Evolutionary conservation across 2,329 filamentous ascomycete genomes (phyloP), one percentile per base, ranked within the genome.

Genomic region (Trichoderma asperellum): DNA sequence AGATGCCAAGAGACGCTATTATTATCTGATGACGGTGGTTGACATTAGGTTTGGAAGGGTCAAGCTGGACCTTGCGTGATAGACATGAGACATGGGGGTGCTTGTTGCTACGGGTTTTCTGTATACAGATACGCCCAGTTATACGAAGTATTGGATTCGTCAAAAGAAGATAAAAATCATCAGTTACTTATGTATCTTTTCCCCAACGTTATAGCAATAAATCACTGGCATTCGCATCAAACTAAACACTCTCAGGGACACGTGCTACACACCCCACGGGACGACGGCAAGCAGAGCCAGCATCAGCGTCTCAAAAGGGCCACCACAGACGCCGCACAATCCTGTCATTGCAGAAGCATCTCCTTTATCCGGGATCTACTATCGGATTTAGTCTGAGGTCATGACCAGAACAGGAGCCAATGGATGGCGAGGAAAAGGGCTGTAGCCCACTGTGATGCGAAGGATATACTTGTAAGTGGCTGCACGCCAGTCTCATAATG

Each of bases 391-490:
- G 40, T 43, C 40, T 49, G 59, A 52, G 29, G 35, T 29, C 59
- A 43, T 62, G 59, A 62, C 59, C 59, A 52, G 14, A n/a, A 18
- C 43, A 52, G 59, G 16, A 49, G 16, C 59, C 59, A 62, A 62
- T 62, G 5, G 32, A 27, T 7, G 43, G 43, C 12, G 37, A n/a
- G 7, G 24, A 12, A 18, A 8, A 7, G 10, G 10, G 24, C 2
- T 2, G 52, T 27, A 16, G 2, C 52, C 52, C 52, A 27, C 52
- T 10, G 5, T 10, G 7, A 43, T n/a, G 40, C 3, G 18, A 10
- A 56, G 53, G 12, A 53, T 53, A 53, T 43, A 43, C 40, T 43
- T 64, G 61, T 64, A 49, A 55, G 61, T 64, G 61, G 61, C 61
- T 64, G 61, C 61, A 32, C 21, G 61, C 47, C 34, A 43, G 34